These are phyloP conservation scores for Neonectria neomacrospora DNA, from an alignment of 2,329 filamentous ascomycete species.

Conservation along the genomic window DNA sequence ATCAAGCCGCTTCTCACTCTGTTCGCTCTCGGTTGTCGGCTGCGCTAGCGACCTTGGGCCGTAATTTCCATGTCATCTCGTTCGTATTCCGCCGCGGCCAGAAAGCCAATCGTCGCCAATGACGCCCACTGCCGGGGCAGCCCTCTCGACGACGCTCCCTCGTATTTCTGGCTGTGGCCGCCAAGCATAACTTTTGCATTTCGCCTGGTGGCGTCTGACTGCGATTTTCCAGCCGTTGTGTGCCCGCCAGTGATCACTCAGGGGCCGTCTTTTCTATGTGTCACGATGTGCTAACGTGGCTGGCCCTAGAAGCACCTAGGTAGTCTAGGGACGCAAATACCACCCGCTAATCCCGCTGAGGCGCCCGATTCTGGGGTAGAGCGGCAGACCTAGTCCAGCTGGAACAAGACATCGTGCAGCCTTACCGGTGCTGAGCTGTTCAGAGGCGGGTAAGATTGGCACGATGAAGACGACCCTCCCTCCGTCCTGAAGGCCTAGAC, in stretches of 20 bases:
- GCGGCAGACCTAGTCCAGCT: not conserved
- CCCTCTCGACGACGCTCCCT: not conserved
- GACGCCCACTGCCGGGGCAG: not conserved
- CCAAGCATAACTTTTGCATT: not conserved
- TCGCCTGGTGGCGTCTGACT: not conserved
- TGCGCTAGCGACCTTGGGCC: not conserved
- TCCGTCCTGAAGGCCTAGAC: not conserved
- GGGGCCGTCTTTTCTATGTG: not conserved
- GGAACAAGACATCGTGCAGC: not conserved
- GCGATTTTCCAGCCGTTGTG: not conserved
- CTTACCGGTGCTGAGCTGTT: too few species aligned
- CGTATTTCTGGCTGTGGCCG: not conserved
- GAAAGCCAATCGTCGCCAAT: not conserved
- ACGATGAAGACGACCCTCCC: too few species aligned
- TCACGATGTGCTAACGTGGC: not conserved
- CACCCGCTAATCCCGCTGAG: not conserved
- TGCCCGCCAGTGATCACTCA: not conserved
- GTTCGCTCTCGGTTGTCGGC: not conserved
- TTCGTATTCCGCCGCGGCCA: not conserved
- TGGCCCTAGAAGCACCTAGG: not conserved
- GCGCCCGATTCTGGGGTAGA: not conserved
- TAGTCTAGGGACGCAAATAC: too few species aligned
- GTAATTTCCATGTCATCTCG: constrained; percentile 9
- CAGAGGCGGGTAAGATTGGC: not conserved
- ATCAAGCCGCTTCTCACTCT: not conserved